Evolutionary conservation across 352 stramenopile species (phyloP), one percentile per base, ranked within the genome.

Genomic region (Pythium utonaiense): DNA sequence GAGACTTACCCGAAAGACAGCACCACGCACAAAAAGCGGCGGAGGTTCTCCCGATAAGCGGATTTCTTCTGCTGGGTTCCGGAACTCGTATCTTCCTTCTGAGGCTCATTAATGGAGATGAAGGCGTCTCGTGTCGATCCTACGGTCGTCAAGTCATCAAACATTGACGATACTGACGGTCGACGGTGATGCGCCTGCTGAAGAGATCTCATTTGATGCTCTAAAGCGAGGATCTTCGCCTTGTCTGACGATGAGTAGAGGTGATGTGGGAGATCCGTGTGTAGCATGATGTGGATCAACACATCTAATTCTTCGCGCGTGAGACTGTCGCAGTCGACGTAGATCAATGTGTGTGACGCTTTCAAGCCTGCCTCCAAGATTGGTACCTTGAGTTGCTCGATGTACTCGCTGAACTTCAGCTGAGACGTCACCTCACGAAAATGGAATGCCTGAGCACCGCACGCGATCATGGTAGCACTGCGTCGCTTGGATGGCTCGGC

Each of bases 321-420:
- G 3, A 91, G 48, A 27, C 83, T 68, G n/a, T 88, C 77, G 16
- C 76, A 83, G 13, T 86, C 78, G 5, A 72, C 53, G 45, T 80
- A 91, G 12, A 91, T 27, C 28, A 89, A 52, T 0, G 74, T 86
- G 40, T 85, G 69, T 2, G 67, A 74, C 3, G 73, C 67, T 34
- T 77, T 82, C 0, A 84, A 64, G 13, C 75, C 81, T 3, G 75
- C 66, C 3, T 83, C 65, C 19, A 91, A 60, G 25, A 89, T 57
- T 10, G 73, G 63, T 0, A 48, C 19, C 30, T 88, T 89, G n/a
- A 91, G 40, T 10, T 74, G 53, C 21, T 86, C 70, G 5, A 78
- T 34, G 36, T 82, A 88, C 36, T 74, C 70, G 6, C 17, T 21
- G 8, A 70, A 33, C 25, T 50, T 66, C 10, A 80, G 40, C 21